Evolutionary conservation across 164 flowering plant species (phyloP).

Genomic region (Magnolia changhungtana): DNA sequence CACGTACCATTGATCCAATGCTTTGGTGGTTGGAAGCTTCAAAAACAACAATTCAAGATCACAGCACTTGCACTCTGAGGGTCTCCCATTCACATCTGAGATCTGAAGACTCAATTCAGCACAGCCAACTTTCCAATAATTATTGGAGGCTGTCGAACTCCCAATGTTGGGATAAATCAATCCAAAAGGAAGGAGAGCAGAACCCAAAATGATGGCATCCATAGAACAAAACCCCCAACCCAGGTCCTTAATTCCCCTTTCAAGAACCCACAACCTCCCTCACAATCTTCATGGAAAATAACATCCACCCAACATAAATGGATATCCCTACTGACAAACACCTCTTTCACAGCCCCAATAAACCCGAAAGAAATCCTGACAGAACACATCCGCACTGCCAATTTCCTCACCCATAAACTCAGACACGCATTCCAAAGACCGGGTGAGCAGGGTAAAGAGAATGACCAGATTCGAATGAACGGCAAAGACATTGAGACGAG

Average conservation of each 20-base stretch:
- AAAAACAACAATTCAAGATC: constrained; percentile 56
- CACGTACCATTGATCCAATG: too few species aligned
- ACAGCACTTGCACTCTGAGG: constrained; percentile 67
- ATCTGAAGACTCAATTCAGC: constrained; percentile 62
- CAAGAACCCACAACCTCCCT: constrained; percentile 20
- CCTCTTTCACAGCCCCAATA: constrained; percentile 51
- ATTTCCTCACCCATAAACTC: constrained; percentile 35
- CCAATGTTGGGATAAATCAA: constrained; percentile 80
- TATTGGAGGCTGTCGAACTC: constrained; percentile 18
- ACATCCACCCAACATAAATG: constrained; percentile 77
- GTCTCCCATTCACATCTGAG: constrained; percentile 56
- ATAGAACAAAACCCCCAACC: constrained; percentile 83
- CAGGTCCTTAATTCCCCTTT: constrained; percentile 44
- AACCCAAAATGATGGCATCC: constrained; percentile 63
- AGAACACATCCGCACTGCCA: constrained; percentile 24
- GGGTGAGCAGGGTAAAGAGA: constrained; percentile 49
- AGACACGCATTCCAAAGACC: constrained; percentile 24
- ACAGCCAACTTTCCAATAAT: background rate
- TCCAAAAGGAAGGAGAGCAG: constrained; percentile 75
- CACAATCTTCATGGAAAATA: constrained; percentile 20
- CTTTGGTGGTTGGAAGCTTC: constrained; percentile 7
- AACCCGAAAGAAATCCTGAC: constrained; percentile 25
- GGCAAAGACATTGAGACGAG: background rate
- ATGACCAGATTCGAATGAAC: constrained; percentile 65
- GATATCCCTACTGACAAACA: constrained; percentile 53